These are phyloP conservation scores for Colletotrichum truncatum DNA, from an alignment of 2,329 filamentous ascomycete species.

Conservation along the genomic window DNA sequence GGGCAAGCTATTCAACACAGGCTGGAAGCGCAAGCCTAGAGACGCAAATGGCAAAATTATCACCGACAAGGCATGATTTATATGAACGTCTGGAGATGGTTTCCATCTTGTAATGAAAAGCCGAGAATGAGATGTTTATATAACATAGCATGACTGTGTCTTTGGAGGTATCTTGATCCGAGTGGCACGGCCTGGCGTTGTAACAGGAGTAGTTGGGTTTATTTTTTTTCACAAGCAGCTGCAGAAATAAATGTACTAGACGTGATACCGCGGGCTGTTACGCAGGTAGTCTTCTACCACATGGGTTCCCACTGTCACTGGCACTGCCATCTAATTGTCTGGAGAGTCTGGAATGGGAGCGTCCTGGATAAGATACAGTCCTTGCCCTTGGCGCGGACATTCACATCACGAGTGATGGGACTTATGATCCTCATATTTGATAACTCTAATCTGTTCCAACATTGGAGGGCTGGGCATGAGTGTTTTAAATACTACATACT, in stretches of 20 bases:
- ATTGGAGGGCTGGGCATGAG: too few relatives aligned
- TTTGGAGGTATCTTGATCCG: not conserved
- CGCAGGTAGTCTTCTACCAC: not conserved
- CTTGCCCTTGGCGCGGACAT: too few relatives aligned
- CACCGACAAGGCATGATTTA: slow-evolving; percentile 15
- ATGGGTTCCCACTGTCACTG: too few relatives aligned
- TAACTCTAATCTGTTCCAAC: too few relatives aligned
- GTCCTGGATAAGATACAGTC: too few relatives aligned
- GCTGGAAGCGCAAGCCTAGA: slow-evolving; percentile 79
- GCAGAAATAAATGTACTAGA: not conserved
- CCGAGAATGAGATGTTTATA: slow-evolving; percentile 9
- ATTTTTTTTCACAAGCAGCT: not conserved
- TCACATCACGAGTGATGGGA: too few relatives aligned
- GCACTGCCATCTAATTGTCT: too few relatives aligned
- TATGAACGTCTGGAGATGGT: not conserved
- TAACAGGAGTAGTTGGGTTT: slow-evolving; percentile 3
- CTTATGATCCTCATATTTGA: too few relatives aligned
- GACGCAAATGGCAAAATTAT: slow-evolving; percentile 53
- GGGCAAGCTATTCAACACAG: slow-evolving; percentile 78
- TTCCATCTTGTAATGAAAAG: slow-evolving; percentile 8
- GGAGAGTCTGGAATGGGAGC: too few relatives aligned
- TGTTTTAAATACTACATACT: too few relatives aligned
- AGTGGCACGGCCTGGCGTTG: slow-evolving; percentile 14
- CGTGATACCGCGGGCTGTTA: not conserved
- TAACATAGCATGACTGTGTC: slow-evolving; percentile 14